Percentiles rank a stretch among this genome's conserved stretches.
phyloP scores from a whole-genome alignment of 345 rosid genomes.

The Salix brachista region DNA sequence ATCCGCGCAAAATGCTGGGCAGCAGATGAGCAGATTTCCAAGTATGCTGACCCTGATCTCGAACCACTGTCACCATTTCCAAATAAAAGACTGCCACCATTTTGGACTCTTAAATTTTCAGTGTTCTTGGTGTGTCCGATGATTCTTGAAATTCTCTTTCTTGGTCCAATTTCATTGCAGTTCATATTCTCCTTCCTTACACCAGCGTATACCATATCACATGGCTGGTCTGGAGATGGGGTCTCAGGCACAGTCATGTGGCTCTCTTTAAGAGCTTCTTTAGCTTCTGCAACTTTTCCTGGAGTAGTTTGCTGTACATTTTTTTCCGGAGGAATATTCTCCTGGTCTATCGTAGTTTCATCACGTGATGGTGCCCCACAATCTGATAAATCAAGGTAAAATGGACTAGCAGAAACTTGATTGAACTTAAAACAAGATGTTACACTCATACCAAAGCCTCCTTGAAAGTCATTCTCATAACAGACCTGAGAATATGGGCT shows the following conservation, averaged over 20 bases:
- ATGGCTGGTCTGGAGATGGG: slow-evolving; percentile 94
- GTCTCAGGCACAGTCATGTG: slow-evolving; percentile 95
- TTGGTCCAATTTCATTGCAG: slow-evolving; percentile 61
- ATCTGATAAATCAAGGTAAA: slow-evolving; percentile 72
- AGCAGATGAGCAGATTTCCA: slow-evolving; percentile 82
- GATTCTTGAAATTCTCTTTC: slow-evolving; percentile 72
- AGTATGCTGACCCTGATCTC: slow-evolving; percentile 64
- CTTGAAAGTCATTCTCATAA: slow-evolving; percentile 64
- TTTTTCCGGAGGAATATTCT: slow-evolving; percentile 77
- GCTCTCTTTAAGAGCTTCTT: slow-evolving; percentile 58
- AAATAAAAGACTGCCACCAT: slow-evolving; percentile 55
- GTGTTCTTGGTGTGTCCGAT: slow-evolving; percentile 44
- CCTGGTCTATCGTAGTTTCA: slow-evolving; percentile 62
- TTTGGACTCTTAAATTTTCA: slow-evolving; percentile 54
- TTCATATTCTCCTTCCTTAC: slow-evolving; percentile 72
- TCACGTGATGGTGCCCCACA: slow-evolving; percentile 33
- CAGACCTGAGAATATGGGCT: slow-evolving; percentile 92
- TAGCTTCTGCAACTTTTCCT: slow-evolving; percentile 54
- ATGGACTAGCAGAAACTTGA: slow-evolving; percentile 56
- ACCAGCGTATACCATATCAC: slow-evolving; percentile 47
- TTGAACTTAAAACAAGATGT: slow-evolving; percentile 38
- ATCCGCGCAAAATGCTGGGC: slow-evolving; percentile 89
- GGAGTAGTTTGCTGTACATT: slow-evolving; percentile 65
- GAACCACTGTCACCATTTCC: slow-evolving; percentile 52
- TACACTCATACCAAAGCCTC: slow-evolving; percentile 48